Percentiles rank a stretch among this genome's conserved stretches.
Conservation (phyloP, 2,329 filamentous ascomycete species). For the Colletotrichum sublineola region DNA sequence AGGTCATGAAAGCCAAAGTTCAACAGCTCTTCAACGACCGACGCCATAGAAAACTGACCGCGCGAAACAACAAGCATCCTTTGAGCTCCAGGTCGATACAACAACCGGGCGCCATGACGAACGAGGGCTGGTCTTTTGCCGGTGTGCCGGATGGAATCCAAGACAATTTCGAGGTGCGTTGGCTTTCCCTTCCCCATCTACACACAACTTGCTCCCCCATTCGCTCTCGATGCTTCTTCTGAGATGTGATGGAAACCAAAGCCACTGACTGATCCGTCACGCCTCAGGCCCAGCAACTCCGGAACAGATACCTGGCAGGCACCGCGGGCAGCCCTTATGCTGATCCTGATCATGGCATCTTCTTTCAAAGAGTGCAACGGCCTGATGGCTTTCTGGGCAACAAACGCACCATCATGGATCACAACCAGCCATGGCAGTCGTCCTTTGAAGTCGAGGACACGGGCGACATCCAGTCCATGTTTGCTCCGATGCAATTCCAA, state of each 20-base stretch:
- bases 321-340: constrained; percentile 42
- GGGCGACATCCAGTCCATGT: constrained; percentile 39
- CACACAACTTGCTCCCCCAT: not conserved
- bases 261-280: constrained; percentile 19
- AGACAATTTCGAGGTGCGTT: constrained; percentile 43
- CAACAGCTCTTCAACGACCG: constrained; percentile 29
- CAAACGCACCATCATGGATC: constrained; percentile 34
- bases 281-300: constrained; percentile 39
- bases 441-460: constrained; percentile 16
- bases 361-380: constrained; percentile 32
- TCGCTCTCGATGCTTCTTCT: constrained; percentile 9
- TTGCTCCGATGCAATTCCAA: constrained; percentile 34
- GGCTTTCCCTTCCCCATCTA: not conserved
- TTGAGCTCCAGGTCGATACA: constrained; percentile 24
- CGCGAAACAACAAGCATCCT: constrained; percentile 30
- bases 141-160: constrained; percentile 31
- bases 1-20: constrained; percentile 19
- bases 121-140: constrained; percentile 25
- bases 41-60: constrained; percentile 32
- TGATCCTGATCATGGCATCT: constrained; percentile 29
- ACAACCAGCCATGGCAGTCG: constrained; percentile 18
- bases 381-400: constrained; percentile 25
- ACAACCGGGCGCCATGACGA: constrained; percentile 29
- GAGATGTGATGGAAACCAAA: constrained; percentile 34
- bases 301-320: constrained; percentile 42